Evolutionary conservation across 148 eudicot genomes (phyloP).

Genomic region (Arbutus unedo): DNA sequence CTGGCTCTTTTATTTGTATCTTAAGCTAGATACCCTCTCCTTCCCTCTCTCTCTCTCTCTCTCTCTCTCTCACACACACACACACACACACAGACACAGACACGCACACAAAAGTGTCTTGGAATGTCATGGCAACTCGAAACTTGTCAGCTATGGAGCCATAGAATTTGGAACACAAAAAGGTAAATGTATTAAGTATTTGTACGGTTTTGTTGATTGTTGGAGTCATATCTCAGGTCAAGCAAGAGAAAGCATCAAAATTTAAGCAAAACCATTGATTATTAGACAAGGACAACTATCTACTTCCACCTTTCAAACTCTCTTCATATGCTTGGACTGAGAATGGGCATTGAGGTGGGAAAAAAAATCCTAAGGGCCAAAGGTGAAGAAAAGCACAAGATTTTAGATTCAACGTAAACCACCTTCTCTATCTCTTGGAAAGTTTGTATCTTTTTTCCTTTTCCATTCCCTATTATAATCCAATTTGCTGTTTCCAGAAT

Average conservation of each 20-base stretch:
- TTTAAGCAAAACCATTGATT: not conserved
- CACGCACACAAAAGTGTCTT: not conserved
- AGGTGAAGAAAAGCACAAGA: not conserved
- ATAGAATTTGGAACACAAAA: not conserved
- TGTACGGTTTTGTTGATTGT: not conserved
- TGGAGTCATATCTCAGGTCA: not conserved
- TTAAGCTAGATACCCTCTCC: too few relatives aligned
- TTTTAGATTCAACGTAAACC: not conserved
- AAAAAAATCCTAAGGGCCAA: not conserved
- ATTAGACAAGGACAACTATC: not conserved
- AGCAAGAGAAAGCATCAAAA: not conserved
- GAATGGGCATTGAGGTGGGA: not conserved
- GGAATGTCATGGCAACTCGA: not conserved
- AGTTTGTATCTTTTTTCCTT: not conserved
- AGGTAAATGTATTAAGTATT: not conserved
- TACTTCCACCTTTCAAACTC: not conserved
- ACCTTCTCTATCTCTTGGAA: not conserved
- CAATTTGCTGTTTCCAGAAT: conserved; percentile 4
- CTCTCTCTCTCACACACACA: not conserved
- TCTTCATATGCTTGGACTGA: not conserved
- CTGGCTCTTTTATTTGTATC: too few relatives aligned
- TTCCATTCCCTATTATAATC: not conserved
- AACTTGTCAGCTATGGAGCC: not conserved
- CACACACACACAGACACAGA: too few relatives aligned
- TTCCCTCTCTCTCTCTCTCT: not conserved